phyloP scores from a whole-genome alignment of 306 rosid genomes.

The Canavalia gladiata region DNA sequence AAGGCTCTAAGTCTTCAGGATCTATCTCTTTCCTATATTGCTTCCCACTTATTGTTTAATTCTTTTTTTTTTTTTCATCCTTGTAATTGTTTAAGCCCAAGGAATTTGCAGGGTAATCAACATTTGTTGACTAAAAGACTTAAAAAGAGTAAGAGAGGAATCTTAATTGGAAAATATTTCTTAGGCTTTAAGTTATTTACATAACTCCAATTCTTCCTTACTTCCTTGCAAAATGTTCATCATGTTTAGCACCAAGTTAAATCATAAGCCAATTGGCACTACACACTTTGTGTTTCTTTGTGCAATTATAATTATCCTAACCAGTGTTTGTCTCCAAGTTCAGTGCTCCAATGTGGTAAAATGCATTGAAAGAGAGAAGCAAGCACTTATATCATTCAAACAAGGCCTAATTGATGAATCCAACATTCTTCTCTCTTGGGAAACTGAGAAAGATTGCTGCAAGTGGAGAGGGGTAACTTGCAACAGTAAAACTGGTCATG shows the following conservation, averaged over 20 bases:
- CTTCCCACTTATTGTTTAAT: too few relatives aligned
- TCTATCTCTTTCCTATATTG: too few relatives aligned
- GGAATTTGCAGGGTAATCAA: too few relatives aligned
- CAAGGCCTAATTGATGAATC: constrained; percentile 4
- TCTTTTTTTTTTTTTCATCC: too few relatives aligned
- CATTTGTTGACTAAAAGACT: too few relatives aligned
- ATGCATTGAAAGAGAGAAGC: constrained; percentile 17
- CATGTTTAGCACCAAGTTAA: background rate
- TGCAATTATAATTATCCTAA: background rate
- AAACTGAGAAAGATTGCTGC: constrained; percentile 12
- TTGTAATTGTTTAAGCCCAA: too few relatives aligned
- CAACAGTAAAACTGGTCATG: constrained; percentile 17
- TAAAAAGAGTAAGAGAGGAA: too few relatives aligned
- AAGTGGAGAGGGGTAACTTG: constrained; percentile 15
- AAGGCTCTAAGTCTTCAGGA: too few relatives aligned
- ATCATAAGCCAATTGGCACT: background rate
- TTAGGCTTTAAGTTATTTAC: too few relatives aligned
- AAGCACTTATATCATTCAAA: constrained; percentile 12
- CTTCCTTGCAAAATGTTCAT: background rate
- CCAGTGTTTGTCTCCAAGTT: background rate
- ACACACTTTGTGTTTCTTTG: background rate
- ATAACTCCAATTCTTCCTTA: too few relatives aligned
- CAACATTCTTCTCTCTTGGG: background rate
- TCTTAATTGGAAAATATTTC: too few relatives aligned
- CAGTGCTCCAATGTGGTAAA: background rate